phyloP scores from a whole-genome alignment of 2,329 filamentous ascomycete species.

The Basipetospora chlamydospora region DNA sequence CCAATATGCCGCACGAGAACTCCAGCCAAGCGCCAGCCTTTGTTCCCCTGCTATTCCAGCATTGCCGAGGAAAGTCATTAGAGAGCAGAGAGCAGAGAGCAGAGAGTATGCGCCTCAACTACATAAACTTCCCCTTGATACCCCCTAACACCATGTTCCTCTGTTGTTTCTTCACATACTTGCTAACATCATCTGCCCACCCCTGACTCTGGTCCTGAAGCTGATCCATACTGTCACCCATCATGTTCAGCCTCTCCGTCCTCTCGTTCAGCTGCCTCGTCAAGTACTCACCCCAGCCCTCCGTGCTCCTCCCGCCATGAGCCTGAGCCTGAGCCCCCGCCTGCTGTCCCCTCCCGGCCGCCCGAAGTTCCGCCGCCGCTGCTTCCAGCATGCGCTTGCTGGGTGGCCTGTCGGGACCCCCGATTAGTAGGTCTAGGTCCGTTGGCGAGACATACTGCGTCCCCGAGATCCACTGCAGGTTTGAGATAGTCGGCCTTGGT shows the following conservation, averaged over 20 bases:
- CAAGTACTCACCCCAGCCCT: constrained; percentile 68
- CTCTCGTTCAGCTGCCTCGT: constrained; percentile 77
- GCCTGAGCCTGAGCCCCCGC: constrained; percentile 16
- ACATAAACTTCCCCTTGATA: constrained; percentile 43
- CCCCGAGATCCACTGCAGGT: constrained; percentile 90
- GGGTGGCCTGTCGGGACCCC: constrained; percentile 73
- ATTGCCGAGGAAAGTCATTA: too few species aligned
- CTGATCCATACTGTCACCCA: constrained; percentile 73
- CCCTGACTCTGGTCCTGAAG: constrained; percentile 67
- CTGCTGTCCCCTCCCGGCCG: too few species aligned
- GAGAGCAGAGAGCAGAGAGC: too few species aligned
- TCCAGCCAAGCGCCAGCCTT: too few species aligned
- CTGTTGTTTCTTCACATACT: constrained; percentile 80
- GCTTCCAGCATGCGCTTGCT: constrained; percentile 81
- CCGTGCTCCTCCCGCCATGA: constrained; percentile 24
- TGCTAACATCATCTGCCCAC: constrained; percentile 79
- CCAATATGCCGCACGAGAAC: too few species aligned
- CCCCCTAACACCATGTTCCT: constrained; percentile 63
- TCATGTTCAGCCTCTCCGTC: constrained; percentile 71
- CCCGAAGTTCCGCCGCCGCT: constrained; percentile 57
- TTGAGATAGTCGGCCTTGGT: constrained; percentile 81
- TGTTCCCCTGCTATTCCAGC: too few species aligned
- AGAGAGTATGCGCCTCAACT: too few species aligned
- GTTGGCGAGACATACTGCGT: constrained; percentile 79
- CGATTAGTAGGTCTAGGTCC: constrained; percentile 83